These are phyloP conservation scores for Phytophthora boehmeriae DNA, from an alignment of 352 stramenopile species.

Conservation along the genomic window DNA sequence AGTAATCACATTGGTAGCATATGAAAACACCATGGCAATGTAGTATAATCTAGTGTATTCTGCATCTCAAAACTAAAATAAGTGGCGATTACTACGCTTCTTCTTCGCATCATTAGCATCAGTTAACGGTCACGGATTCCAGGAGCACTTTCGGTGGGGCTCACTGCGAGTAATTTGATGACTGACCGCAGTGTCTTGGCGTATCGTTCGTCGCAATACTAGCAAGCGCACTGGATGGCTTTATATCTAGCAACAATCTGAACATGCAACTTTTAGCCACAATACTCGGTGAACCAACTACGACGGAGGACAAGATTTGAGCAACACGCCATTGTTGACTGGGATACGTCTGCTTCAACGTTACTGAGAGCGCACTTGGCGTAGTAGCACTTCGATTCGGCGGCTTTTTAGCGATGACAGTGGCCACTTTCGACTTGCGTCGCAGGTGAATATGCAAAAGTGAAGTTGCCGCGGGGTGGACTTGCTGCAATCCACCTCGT, in stretches of 20 bases:
- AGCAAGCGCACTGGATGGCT: not conserved
- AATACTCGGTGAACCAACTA: too few relatives aligned
- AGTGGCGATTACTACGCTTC: not conserved
- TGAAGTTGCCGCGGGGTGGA: not conserved
- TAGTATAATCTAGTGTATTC: conserved; percentile 34
- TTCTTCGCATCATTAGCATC: too few relatives aligned
- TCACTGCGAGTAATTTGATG: not conserved
- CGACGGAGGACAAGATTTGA: not conserved
- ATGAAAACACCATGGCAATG: not conserved
- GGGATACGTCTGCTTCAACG: not conserved
- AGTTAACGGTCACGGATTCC: too few relatives aligned
- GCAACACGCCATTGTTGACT: not conserved
- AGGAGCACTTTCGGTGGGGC: too few relatives aligned
- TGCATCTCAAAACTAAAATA: conserved; percentile 11
- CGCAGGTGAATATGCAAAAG: not conserved
- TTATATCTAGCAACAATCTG: not conserved
- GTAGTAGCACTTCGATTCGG: not conserved
- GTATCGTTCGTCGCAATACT: not conserved
- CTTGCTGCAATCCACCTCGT: not conserved
- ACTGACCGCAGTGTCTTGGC: not conserved
- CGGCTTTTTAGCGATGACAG: not conserved
- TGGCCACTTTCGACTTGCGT: conserved; percentile 1
- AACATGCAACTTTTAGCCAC: not conserved
- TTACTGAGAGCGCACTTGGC: not conserved
- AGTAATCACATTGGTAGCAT: conserved; percentile 7